Percentiles rank a stretch among this genome's conserved stretches.
phyloP scores from a whole-genome alignment of 2,329 filamentous ascomycete genomes.

The Aspergillus unguis region DNA sequence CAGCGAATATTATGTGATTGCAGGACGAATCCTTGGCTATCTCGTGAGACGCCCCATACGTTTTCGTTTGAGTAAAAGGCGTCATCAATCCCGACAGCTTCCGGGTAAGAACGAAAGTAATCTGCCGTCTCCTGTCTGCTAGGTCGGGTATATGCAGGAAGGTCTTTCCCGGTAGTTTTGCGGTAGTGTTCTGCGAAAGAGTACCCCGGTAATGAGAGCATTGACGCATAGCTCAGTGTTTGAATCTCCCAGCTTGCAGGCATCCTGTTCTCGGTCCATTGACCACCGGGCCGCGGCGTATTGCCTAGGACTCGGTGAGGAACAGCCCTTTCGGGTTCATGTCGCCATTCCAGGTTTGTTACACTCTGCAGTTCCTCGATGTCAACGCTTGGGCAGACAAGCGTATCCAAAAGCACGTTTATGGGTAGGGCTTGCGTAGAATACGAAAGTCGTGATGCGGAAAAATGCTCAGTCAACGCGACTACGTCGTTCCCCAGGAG shows the following conservation, averaged over 20 bases:
- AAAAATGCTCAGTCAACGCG: constrained; percentile 56
- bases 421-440: constrained; percentile 60
- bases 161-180: constrained; percentile 36
- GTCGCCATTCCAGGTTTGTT: constrained; percentile 54
- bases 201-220: constrained; percentile 60
- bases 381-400: constrained; percentile 58
- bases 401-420: constrained; percentile 59
- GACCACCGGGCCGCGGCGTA: constrained; percentile 51
- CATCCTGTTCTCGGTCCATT: constrained; percentile 57
- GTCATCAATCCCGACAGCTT: constrained; percentile 51
- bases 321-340: constrained; percentile 50
- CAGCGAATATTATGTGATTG: constrained; percentile 52
- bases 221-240: constrained; percentile 60
- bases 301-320: constrained; percentile 55
- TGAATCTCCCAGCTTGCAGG: constrained; percentile 55
- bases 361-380: constrained; percentile 50
- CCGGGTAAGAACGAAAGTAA: constrained; percentile 55
- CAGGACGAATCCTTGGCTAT: constrained; percentile 48
- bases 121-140: constrained; percentile 53
- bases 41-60: constrained; percentile 45
- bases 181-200: constrained; percentile 54
- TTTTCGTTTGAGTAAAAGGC: constrained; percentile 44
- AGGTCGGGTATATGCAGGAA: constrained; percentile 54
- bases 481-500: constrained; percentile 49
- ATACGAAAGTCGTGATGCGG: constrained; percentile 56